These are phyloP conservation scores for Suhomyces emberorum DNA, from an alignment of 805 yeast species.

Conservation along the genomic window DNA sequence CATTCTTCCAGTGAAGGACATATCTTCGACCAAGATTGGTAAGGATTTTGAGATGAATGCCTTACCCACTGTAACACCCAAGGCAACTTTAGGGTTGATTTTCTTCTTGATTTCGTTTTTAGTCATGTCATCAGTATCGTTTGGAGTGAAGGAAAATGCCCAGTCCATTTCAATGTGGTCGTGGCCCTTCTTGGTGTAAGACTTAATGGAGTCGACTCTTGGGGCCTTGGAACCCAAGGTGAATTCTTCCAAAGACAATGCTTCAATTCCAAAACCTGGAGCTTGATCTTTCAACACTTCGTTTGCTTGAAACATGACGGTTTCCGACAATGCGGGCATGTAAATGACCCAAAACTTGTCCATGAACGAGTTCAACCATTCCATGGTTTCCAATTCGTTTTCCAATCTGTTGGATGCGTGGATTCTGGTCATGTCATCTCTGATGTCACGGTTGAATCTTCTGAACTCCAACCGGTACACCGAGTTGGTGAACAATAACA, in stretches of 20 bases:
- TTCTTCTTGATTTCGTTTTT: conserved; percentile 66
- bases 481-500: conserved; percentile 58
- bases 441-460: conserved; percentile 67
- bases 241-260: conserved; percentile 68
- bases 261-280: conserved; percentile 82
- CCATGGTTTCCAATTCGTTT: conserved; percentile 66
- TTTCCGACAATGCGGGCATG: conserved; percentile 80
- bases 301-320: conserved; percentile 68
- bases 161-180: conserved; percentile 79
- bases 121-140: conserved; percentile 81
- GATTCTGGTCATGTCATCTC: conserved; percentile 72
- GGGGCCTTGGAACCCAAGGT: conserved; percentile 83
- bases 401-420: conserved; percentile 63
- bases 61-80: conserved; percentile 79
- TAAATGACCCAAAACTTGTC: conserved; percentile 85
- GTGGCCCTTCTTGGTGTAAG: conserved; percentile 66
- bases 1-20: conserved; percentile 71
- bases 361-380: conserved; percentile 75
- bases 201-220: conserved; percentile 63
- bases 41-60: conserved; percentile 72
- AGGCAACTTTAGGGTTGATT: conserved; percentile 74
- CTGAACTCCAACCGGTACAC: conserved; percentile 72
- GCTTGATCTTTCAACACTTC: conserved; percentile 65
- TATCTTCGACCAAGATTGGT: conserved; percentile 78
- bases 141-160: conserved; percentile 78